Percentiles rank a stretch among this genome's conserved stretches.
phyloP scores from a whole-genome alignment of 345 rosid species.

The Diplotaxis tenuifolia region DNA sequence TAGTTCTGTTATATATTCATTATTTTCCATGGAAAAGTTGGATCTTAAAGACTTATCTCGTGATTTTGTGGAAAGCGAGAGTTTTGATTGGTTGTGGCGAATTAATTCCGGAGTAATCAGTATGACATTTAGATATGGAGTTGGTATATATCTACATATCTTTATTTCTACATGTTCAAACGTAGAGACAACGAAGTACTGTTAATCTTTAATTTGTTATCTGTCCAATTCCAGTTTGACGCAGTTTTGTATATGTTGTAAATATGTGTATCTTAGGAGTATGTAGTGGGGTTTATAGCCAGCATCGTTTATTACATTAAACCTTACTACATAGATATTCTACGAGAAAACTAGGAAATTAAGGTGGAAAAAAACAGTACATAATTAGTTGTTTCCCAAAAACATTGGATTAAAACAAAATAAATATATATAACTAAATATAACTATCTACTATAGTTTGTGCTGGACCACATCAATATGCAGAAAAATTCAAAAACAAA shows the following conservation, averaged over 20 bases:
- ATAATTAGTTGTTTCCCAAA: background rate
- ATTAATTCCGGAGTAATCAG: background rate
- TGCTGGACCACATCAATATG: conserved; percentile 38
- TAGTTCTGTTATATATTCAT: background rate
- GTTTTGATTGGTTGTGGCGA: background rate
- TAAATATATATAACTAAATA: background rate
- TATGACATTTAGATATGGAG: background rate
- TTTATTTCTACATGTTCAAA: background rate
- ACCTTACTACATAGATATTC: background rate
- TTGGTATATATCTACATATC: background rate
- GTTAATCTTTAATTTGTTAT: background rate
- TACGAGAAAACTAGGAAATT: background rate
- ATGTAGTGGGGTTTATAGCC: background rate
- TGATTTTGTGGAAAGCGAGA: background rate
- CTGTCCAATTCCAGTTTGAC: background rate
- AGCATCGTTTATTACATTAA: background rate
- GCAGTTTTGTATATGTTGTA: background rate
- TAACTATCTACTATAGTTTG: background rate
- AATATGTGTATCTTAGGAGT: background rate
- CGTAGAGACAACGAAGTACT: background rate
- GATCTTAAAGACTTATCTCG: background rate
- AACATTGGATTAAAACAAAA: background rate
- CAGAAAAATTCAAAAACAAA: conserved; percentile 30
- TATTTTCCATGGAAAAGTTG: background rate
- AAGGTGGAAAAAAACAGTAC: background rate